Conservation (phyloP, 176 grass and related monocot genomes). For the Pharus latifolius region DNA sequence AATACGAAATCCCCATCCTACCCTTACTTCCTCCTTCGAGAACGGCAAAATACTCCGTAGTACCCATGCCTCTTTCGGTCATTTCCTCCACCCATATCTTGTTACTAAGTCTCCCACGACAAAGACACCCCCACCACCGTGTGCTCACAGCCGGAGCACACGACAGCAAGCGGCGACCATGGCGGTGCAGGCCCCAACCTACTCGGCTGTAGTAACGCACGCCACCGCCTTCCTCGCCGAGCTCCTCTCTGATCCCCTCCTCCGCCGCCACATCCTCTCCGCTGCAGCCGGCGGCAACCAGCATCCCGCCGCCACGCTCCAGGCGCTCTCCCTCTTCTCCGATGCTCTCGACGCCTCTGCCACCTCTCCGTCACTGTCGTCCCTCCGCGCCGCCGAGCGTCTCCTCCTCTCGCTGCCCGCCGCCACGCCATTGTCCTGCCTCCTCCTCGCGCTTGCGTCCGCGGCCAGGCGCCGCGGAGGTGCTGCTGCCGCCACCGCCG, state of each 20-base stretch:
- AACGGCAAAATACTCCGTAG: no score
- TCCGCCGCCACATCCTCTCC: constrained; percentile 44
- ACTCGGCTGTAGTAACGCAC: constrained; percentile 22
- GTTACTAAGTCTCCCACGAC: neutral
- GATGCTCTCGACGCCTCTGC: constrained; percentile 42
- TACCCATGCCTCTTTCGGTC: neutral
- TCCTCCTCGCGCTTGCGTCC: constrained; percentile 41
- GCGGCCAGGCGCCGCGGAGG: constrained; percentile 20
- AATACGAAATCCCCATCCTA: neutral
- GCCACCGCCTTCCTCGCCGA: constrained; percentile 41
- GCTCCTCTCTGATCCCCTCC: constrained; percentile 40
- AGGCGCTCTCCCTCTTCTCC: constrained; percentile 41
- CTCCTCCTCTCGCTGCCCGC: constrained; percentile 32
- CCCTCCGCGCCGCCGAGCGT: constrained; percentile 44
- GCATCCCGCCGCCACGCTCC: constrained; percentile 22
- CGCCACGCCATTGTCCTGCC: constrained; percentile 23
- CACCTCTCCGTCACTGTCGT: constrained; percentile 24
- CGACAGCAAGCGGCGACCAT: neutral
- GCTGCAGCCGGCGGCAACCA: constrained; percentile 1
- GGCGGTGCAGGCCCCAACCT: constrained; percentile 12
- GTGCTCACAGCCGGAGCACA: neutral
- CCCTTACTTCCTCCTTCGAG: neutral
- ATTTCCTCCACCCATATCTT: neutral
- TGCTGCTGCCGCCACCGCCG: constrained; percentile 10
- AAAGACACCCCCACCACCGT: neutral